Percentiles rank a stretch among this genome's conserved stretches.
Evolutionary conservation across 2,329 filamentous ascomycete genomes (phyloP).

Genomic region (Fusarium multiceps): DNA sequence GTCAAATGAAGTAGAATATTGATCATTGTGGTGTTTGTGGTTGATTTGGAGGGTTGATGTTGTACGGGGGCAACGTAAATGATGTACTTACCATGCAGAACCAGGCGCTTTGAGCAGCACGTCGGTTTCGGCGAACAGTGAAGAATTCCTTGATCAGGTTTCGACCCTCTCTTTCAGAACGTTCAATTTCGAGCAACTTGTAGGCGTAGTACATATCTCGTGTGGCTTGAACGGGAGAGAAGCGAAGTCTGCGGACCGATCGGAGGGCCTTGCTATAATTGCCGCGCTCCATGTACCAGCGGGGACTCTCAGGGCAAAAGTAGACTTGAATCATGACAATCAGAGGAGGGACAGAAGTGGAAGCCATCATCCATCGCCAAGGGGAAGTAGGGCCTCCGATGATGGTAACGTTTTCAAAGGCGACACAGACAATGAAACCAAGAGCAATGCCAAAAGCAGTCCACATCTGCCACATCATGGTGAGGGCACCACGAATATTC

Average conservation of each 20-base stretch:
- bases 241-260: conserved; percentile 59
- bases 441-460: conserved; percentile 53
- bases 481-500: conserved; percentile 53
- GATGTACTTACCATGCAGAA: conserved; percentile 49
- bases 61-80: no score
- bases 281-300: conserved; percentile 65
- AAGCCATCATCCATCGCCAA: conserved; percentile 58
- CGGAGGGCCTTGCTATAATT: conserved; percentile 58
- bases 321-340: conserved; percentile 64
- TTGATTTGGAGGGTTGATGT: no score
- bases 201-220: conserved; percentile 64
- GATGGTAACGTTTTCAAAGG: conserved; percentile 45
- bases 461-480: conserved; percentile 54
- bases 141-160: conserved; percentile 53
- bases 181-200: conserved; percentile 51
- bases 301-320: conserved; percentile 64
- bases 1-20: no score
- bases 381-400: conserved; percentile 51
- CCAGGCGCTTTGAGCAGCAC: conserved; percentile 52
- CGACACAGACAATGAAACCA: conserved; percentile 54
- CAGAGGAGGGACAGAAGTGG: conserved; percentile 64
- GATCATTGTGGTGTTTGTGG: no score
- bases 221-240: conserved; percentile 60
- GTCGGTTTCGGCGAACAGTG: conserved; percentile 51
- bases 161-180: conserved; percentile 43